Evolutionary conservation across 2,329 filamentous ascomycete genomes (phyloP).

Genomic region (Diaporthe caulivora): DNA sequence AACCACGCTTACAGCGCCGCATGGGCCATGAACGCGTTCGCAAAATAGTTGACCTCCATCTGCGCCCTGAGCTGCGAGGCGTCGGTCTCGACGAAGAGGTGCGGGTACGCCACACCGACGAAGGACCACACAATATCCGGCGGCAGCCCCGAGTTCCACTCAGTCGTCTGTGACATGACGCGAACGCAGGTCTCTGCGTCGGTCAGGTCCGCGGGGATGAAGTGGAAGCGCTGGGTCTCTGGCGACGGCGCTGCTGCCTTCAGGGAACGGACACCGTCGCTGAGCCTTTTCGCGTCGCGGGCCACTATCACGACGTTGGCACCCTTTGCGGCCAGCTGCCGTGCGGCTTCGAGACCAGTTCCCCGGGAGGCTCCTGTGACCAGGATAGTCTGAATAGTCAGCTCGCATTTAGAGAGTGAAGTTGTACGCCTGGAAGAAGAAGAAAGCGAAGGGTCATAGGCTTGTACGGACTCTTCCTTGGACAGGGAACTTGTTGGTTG

Average conservation of each 20-base stretch:
- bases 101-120: slow-evolving; percentile 71
- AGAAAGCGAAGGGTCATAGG: neutral
- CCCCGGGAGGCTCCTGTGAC: neutral
- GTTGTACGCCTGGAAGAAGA: neutral
- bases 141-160: neutral
- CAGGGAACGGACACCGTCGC: neutral
- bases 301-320: neutral
- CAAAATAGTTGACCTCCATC: slow-evolving; percentile 57
- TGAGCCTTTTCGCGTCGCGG: neutral
- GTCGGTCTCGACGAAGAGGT: slow-evolving; percentile 53
- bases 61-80: slow-evolving; percentile 48
- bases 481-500: neutral
- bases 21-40: slow-evolving; percentile 54
- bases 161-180: neutral
- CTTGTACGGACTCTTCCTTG: neutral
- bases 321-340: neutral
- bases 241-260: neutral
- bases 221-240: neutral
- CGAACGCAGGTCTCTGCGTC: neutral
- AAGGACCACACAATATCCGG: slow-evolving; percentile 48
- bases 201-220: neutral
- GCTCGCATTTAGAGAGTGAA: neutral
- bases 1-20: slow-evolving; percentile 49
- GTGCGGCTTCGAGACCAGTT: neutral
- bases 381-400: neutral